Conservation (phyloP, 768 basidiomycete species). For the Boletus insuetus region DNA sequence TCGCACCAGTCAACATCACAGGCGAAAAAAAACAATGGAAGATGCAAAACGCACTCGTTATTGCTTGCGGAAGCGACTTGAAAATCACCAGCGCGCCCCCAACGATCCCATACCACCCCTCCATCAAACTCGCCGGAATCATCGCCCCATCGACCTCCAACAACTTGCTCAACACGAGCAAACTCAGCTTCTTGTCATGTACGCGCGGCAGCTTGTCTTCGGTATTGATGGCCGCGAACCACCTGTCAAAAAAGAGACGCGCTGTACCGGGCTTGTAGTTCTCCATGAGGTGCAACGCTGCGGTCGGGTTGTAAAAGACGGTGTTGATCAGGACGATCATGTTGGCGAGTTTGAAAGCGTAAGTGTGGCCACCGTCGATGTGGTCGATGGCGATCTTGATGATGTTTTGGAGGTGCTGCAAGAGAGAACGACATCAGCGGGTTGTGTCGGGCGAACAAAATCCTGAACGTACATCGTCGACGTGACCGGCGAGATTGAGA, state of each 20-base stretch:
- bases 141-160: constrained; percentile 62
- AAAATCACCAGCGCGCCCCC: constrained; percentile 70
- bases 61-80: constrained; percentile 72
- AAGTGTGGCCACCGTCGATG: constrained; percentile 60
- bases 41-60: constrained; percentile 52
- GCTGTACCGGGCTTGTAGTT: constrained; percentile 53
- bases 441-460: not conserved
- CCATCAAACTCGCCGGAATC: constrained; percentile 58
- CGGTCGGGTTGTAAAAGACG: constrained; percentile 79
- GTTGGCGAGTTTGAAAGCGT: constrained; percentile 68
- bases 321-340: constrained; percentile 82
- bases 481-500: constrained; percentile 71
- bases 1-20: constrained; percentile 1
- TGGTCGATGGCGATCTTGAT: constrained; percentile 58
- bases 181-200: constrained; percentile 85
- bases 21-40: not conserved
- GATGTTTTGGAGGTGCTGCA: constrained; percentile 62
- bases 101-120: constrained; percentile 77
- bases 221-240: constrained; percentile 72
- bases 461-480: constrained; percentile 64
- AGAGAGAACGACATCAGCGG: not conserved
- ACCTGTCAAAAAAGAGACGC: constrained; percentile 77
- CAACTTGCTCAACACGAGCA: constrained; percentile 72
- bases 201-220: constrained; percentile 69
- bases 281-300: constrained; percentile 76